Percentiles rank a stretch among this genome's conserved stretches.
These are phyloP conservation scores for Penicillium sp. DNA, from an alignment of 2,329 filamentous ascomycete species.

Conservation along the genomic window DNA sequence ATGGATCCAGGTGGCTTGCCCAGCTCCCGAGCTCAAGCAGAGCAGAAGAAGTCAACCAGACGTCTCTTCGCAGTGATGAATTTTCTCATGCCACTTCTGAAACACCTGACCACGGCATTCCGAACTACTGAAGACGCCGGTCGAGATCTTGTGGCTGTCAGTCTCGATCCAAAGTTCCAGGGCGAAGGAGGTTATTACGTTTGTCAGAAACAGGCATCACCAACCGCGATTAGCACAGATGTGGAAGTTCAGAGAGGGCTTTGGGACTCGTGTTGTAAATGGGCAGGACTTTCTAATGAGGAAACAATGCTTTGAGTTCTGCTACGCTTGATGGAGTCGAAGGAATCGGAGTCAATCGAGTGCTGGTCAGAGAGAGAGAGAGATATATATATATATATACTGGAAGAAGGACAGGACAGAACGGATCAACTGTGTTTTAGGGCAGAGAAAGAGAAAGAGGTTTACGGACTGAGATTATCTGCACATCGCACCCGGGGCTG, in stretches of 20 bases:
- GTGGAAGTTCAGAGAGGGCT: constrained; percentile 8
- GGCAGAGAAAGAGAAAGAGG: too few species aligned
- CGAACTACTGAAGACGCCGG: constrained; percentile 19
- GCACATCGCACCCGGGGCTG: too few species aligned
- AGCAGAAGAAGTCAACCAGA: constrained; percentile 12
- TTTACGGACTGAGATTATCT: too few species aligned
- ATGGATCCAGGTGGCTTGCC: constrained; percentile 35
- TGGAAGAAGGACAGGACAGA: too few species aligned
- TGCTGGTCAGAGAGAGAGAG: too few species aligned
- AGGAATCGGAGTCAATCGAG: too few species aligned
- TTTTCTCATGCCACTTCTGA: constrained; percentile 19
- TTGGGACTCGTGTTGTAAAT: constrained; percentile 22
- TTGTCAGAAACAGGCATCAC: constrained; percentile 5
- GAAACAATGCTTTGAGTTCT: constrained; percentile 1
- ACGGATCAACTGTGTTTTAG: too few species aligned
- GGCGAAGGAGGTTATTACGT: constrained; percentile 18
- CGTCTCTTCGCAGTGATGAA: constrained; percentile 12
- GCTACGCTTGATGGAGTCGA: too few species aligned
- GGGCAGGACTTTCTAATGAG: constrained; percentile 9
- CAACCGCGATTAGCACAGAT: constrained; percentile 8
- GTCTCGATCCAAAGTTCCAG: constrained; percentile 12
- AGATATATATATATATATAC: too few species aligned
- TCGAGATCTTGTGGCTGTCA: constrained; percentile 17
- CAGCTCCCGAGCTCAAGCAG: constrained; percentile 17
- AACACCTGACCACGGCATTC: constrained; percentile 13